phyloP scores from a whole-genome alignment of 768 basidiomycete species.

The Leucocoprinus sp. region DNA sequence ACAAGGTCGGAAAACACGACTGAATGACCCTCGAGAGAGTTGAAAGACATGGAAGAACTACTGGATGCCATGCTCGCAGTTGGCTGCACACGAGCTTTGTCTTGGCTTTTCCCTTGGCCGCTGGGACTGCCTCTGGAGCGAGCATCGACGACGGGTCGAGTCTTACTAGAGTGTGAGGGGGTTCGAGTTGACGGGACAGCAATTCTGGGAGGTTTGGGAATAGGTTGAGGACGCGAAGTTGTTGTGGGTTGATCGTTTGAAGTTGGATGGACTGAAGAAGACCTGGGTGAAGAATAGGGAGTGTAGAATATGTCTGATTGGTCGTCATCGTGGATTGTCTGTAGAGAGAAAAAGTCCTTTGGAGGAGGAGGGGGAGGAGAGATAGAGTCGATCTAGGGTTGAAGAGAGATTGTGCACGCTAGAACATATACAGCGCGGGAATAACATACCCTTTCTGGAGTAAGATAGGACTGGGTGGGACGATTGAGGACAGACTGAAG shows the following conservation, averaged over 20 bases:
- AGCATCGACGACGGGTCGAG: background rate
- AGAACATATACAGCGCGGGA: too few relatives aligned
- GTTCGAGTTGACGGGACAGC: slow-evolving; percentile 22
- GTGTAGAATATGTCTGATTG: slow-evolving; percentile 53
- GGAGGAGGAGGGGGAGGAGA: slow-evolving; percentile 3
- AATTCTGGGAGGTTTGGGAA: slow-evolving; percentile 5
- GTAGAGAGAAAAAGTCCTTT: background rate
- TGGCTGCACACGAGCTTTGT: slow-evolving; percentile 1
- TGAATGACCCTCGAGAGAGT: slow-evolving; percentile 33
- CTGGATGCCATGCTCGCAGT: slow-evolving; percentile 15
- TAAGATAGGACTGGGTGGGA: slow-evolving; percentile 62
- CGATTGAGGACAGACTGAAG: slow-evolving; percentile 50
- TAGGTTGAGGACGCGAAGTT: slow-evolving; percentile 2
- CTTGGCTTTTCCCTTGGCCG: slow-evolving; percentile 6
- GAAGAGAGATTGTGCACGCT: background rate
- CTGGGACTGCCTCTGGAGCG: background rate
- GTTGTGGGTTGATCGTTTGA: too few relatives aligned
- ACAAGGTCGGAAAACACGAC: slow-evolving; percentile 23
- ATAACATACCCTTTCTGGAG: slow-evolving; percentile 29
- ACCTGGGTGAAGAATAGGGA: slow-evolving; percentile 45
- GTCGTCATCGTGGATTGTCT: slow-evolving; percentile 11
- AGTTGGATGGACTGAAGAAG: too few relatives aligned
- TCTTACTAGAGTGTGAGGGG: slow-evolving; percentile 13
- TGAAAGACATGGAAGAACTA: slow-evolving; percentile 26
- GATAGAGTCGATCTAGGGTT: slow-evolving; percentile 2